Conservation (phyloP, 495 filamentous ascomycete genomes). For the Mytilinidion resinicola region DNA sequence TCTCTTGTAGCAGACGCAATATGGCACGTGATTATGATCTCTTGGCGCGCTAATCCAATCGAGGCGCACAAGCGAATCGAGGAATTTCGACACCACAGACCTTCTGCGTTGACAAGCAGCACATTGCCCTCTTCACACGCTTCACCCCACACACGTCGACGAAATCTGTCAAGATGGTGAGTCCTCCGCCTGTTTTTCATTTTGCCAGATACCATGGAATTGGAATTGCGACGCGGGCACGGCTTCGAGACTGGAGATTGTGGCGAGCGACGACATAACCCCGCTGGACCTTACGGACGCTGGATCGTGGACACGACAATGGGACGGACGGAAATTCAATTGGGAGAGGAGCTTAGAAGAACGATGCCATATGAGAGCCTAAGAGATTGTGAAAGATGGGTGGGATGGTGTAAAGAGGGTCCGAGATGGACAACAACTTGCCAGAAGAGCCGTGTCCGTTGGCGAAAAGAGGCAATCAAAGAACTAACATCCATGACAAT, state of each 20-base stretch:
- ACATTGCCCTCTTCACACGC: conserved; percentile 6
- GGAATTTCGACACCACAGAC: not conserved
- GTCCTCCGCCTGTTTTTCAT: conserved; percentile 21
- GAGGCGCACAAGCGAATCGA: conserved; percentile 15
- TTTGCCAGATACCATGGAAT: conserved; percentile 6
- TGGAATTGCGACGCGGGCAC: not conserved
- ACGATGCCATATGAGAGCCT: no score
- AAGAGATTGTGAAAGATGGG: no score
- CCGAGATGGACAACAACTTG: no score
- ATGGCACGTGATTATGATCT: no score
- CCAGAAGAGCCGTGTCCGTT: no score
- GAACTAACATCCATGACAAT: no score
- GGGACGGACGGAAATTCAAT: no score
- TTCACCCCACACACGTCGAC: conserved; percentile 25
- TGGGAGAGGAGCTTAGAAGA: no score
- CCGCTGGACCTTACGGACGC: not conserved
- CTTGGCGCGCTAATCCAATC: not conserved
- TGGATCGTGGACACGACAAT: no score
- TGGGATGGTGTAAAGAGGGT: no score
- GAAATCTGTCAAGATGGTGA: conserved; percentile 58
- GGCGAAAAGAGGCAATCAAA: no score
- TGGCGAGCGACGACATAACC: not conserved
- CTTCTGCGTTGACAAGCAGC: conserved; percentile 16
- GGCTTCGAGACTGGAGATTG: not conserved
- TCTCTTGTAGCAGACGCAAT: no score